Evolutionary conservation across 768 basidiomycete species (phyloP), one percentile per base, ranked within the genome.

Genomic region (Mycena galopus): DNA sequence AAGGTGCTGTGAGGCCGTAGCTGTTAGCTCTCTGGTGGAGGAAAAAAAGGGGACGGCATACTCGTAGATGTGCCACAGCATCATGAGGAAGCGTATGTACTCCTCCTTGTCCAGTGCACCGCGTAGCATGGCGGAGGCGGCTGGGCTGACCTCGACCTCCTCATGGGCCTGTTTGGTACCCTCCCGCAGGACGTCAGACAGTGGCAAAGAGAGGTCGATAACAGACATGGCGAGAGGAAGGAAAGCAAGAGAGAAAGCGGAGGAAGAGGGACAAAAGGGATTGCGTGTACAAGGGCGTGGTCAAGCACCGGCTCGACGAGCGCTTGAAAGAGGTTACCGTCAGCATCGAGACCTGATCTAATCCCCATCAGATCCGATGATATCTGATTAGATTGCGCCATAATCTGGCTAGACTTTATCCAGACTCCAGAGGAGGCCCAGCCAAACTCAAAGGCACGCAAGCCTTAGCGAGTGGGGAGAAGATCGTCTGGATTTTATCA

Each of bases 21-120:
- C 21, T n/a, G 19, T 65, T 57, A 25, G 6, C 17, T 59, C 7
- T 23, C 27, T 27, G 33, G 17, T 12, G 44, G 50, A 14, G 72
- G 60, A 57, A 55, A 39, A 35, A 56, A 64, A 35, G 55, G 33
- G 77, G 39, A 67, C 19, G 64, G 83, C 91, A 81, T 75, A 95
- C 93, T 89, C 84, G 82, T 95, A 96, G 30, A 96, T 82, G 75
- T 93, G 88, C 90, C 92, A 94, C 27, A 95, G 88, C 85, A 93
- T 90, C 85, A 94, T 91, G 53, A 94, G 85, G 81, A 90, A 93
- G 58, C 88, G 86, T 19, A 90, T 81, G 79, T 95, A 95, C 78
- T 93, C 92, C 51, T 88, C 86, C 78, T 87, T 86, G 64, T 85
- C 83, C 39, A 94, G 85, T 68, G 87, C 84, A 12, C 93, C 93